These are phyloP conservation scores for Xerocomus amazonicus DNA, from an alignment of 1,284 basidiomycete genomes.

Conservation along the genomic window DNA sequence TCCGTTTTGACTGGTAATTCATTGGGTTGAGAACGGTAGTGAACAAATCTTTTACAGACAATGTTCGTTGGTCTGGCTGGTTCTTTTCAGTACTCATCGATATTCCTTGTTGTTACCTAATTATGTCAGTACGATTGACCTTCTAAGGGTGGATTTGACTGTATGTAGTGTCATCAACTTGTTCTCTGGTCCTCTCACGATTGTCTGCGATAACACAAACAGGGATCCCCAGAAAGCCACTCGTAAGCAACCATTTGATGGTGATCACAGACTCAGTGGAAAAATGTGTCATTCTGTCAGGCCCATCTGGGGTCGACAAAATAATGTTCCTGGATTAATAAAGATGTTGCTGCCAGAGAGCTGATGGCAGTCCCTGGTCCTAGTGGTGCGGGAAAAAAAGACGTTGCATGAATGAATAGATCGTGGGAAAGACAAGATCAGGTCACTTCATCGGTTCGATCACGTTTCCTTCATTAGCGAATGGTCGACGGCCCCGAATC, in stretches of 20 bases:
- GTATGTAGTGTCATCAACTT: slow-evolving; percentile 46
- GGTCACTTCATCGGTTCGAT: too few species aligned
- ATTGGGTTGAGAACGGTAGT: too few species aligned
- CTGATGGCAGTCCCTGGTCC: slow-evolving; percentile 88
- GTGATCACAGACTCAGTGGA: slow-evolving; percentile 57
- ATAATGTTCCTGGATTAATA: slow-evolving; percentile 73
- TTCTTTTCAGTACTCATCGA: too few species aligned
- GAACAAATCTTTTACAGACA: too few species aligned
- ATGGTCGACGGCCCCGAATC: too few species aligned
- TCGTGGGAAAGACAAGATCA: slow-evolving; percentile 78
- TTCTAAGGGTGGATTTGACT: too few species aligned
- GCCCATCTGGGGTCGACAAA: slow-evolving; percentile 51
- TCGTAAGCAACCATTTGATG: slow-evolving; percentile 40
- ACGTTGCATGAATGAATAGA: slow-evolving; percentile 82
- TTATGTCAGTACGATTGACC: too few species aligned
- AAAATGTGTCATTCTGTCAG: slow-evolving; percentile 60
- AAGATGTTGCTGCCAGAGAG: slow-evolving; percentile 67
- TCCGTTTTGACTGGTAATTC: too few species aligned
- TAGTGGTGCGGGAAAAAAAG: slow-evolving; percentile 81
- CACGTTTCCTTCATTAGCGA: too few species aligned
- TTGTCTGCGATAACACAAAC: slow-evolving; percentile 39
- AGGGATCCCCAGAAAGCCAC: slow-evolving; percentile 59
- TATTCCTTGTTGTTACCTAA: too few species aligned
- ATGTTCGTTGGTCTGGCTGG: too few species aligned
- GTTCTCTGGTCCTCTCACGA: slow-evolving; percentile 45